phyloP scores from a whole-genome alignment of 2,329 filamentous ascomycete species.

The Ophiostoma ips region DNA sequence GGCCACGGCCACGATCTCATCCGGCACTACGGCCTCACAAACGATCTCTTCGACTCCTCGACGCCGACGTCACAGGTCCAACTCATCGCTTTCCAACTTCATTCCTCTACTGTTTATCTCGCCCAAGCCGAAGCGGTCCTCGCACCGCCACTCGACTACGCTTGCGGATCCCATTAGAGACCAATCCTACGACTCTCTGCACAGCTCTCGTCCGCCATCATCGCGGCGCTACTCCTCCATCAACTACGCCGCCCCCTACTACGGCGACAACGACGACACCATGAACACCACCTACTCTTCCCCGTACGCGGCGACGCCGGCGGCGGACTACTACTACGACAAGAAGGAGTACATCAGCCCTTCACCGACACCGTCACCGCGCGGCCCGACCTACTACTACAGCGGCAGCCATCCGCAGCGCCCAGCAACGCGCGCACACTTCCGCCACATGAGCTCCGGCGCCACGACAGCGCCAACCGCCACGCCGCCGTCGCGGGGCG shows the following conservation, averaged over 20 bases:
- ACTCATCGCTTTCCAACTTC: constrained; percentile 12
- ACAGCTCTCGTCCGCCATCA: constrained; percentile 1
- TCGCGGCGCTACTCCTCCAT: neutral
- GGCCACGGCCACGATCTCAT: constrained; percentile 14
- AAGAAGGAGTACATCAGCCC: constrained; percentile 36
- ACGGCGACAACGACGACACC: constrained; percentile 20
- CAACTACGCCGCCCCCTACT: neutral
- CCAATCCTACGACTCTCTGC: neutral
- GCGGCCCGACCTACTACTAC: constrained; percentile 32
- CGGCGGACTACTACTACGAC: constrained; percentile 36
- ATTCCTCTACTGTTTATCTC: constrained; percentile 12
- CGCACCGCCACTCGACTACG: constrained; percentile 6
- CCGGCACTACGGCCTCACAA: constrained; percentile 12
- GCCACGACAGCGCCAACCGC: neutral
- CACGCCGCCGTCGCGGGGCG: constrained; percentile 20
- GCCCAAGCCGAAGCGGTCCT: constrained; percentile 11
- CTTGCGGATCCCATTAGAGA: constrained; percentile 1
- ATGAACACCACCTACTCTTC: constrained; percentile 29
- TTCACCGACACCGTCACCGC: constrained; percentile 43
- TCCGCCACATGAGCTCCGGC: constrained; percentile 30
- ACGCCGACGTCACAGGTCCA: constrained; percentile 13
- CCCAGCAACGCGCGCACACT: constrained; percentile 39
- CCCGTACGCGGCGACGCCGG: constrained; percentile 32
- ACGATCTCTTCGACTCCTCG: constrained; percentile 11
- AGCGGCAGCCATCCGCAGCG: constrained; percentile 25